Conservation (phyloP, 441 rosid species). For the Caryocar brasiliense region DNA sequence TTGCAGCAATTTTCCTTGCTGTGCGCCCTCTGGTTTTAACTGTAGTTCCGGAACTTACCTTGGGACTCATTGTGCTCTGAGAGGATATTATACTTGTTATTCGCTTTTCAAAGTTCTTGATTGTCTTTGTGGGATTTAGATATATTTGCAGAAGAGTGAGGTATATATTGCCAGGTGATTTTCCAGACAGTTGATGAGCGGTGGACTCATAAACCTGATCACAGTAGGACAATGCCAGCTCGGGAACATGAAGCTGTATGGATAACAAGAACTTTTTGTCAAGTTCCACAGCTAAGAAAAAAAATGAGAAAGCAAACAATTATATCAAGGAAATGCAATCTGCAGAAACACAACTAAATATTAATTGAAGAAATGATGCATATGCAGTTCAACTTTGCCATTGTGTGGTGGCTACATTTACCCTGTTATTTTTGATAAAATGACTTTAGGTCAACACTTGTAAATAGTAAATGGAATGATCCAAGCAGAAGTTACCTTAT, state of each 20-base stretch:
- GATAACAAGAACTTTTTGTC: conserved; percentile 7
- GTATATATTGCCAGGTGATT: conserved; percentile 73
- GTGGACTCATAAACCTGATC: conserved; percentile 69
- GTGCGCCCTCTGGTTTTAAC: conserved; percentile 59
- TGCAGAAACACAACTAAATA: not conserved
- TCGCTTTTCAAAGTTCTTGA: conserved; percentile 71
- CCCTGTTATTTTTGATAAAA: not conserved
- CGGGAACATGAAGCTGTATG: conserved; percentile 85
- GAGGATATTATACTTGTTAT: conserved; percentile 66
- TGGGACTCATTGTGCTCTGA: conserved; percentile 36
- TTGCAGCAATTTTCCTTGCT: conserved; percentile 74
- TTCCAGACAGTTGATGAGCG: conserved; percentile 48
- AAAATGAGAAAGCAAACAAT: not conserved
- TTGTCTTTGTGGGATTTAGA: conserved; percentile 73
- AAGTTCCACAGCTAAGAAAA: not conserved
- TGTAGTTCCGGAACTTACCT: conserved; percentile 34
- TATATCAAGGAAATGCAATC: conserved; percentile 1
- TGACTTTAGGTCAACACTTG: not conserved
- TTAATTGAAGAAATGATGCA: not conserved
- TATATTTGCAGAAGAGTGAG: conserved; percentile 85
- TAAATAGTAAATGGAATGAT: too few species aligned
- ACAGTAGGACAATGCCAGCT: conserved; percentile 84
- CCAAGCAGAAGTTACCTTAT: conserved; percentile 60
- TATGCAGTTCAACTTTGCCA: not conserved
- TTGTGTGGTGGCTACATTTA: not conserved